Evolutionary conservation across 306 rosid genomes (phyloP).

Genomic region (Dalbergia oliveri): DNA sequence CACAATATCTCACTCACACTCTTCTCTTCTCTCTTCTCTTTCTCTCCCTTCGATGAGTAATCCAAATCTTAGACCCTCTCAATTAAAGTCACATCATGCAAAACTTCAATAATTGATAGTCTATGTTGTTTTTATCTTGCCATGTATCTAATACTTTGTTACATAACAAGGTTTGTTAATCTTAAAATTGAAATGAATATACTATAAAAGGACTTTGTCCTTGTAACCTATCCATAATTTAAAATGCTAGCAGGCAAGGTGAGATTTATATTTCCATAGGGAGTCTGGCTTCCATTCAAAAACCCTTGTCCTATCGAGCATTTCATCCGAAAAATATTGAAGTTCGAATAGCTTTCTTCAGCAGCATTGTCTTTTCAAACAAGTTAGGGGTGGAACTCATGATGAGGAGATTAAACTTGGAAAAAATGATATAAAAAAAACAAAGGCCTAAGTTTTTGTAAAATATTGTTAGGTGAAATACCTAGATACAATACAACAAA

Average conservation of each 20-base stretch:
- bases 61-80: too few species aligned
- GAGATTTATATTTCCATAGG: conserved; percentile 54
- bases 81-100: not conserved
- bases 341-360: conserved; percentile 35
- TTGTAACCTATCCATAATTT: conserved; percentile 63
- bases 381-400: not conserved
- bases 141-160: not conserved
- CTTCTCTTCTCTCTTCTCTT: too few species aligned
- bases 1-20: too few species aligned
- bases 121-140: not conserved
- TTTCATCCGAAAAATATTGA: conserved; percentile 57
- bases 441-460: not conserved
- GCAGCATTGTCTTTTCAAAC: not conserved
- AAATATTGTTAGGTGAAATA: too few species aligned
- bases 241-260: conserved; percentile 60
- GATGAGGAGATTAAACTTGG: not conserved
- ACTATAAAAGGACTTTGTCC: not conserved
- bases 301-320: conserved; percentile 42
- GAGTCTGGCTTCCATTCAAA: conserved; percentile 47
- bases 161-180: not conserved
- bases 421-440: not conserved
- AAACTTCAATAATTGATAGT: not conserved
- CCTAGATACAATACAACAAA: too few species aligned
- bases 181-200: not conserved
- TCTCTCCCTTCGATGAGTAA: too few species aligned